Evolutionary conservation across 2,329 filamentous ascomycete species (phyloP), one percentile per base, ranked within the genome.

Genomic region (Furcasterigmium sp.): DNA sequence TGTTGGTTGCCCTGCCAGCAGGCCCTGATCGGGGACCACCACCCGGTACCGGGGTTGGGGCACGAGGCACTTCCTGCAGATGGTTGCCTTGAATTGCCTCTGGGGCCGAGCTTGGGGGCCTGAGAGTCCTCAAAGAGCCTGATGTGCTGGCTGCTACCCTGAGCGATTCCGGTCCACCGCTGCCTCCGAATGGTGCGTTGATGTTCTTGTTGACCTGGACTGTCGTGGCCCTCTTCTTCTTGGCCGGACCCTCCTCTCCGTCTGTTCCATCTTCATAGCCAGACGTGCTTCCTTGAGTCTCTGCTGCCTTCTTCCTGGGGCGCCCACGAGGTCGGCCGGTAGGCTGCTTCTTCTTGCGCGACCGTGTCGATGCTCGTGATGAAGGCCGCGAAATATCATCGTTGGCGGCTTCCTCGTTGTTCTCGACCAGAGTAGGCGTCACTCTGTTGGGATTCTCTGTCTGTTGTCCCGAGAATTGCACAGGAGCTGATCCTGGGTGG

Each of bases 121-220:
- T 80, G 61, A 95, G 86, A 38, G 84, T 84, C 35, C 91, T 85
- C 46, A 97, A 75, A 5, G 91, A 95, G 34, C 89, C 88, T 36
- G 91, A 85, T 14, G 87, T 95, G 59, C 89, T 95, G 37, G 91
- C 91, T 47, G 87, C 84, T n/a, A 95, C 89, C 39, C 91, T 80
- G 20, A 97, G 71, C 4, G 88, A 94, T 39, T 93, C 89, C 9
- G 82, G 78, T 23, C 82, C 82, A 30, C 79, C 75, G 41, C 84
- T 86, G 29, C 80, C 75, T 41, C 84, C 87, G 54, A 96, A 86
- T 18, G 79, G 80, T 48, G 75, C 78, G 52, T 80, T 84, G 40
- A 83, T 82, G n/a, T 81, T 81, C 67, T 82, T 84, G 49, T 86
- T 80, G 11, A 84, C 78, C 57, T 84, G 79, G 17, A 81, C 88